phyloP scores from a whole-genome alignment of 1,284 basidiomycete species.

The Ustilago cynodontis region DNA sequence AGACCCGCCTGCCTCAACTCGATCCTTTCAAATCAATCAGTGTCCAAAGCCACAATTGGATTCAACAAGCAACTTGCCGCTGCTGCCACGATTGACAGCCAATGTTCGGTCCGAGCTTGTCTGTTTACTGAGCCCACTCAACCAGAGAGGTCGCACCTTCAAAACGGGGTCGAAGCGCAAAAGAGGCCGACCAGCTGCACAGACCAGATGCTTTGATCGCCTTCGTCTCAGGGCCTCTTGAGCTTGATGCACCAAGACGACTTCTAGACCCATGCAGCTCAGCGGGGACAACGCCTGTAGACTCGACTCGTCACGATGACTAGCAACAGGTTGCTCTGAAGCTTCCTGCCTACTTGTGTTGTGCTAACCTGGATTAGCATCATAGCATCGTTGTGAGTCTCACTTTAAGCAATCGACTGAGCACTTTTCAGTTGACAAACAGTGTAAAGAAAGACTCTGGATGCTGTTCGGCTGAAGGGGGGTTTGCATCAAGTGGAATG shows the following conservation, averaged over 20 bases:
- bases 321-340: too few relatives aligned
- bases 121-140: background rate
- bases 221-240: too few relatives aligned
- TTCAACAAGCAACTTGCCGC: background rate
- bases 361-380: too few relatives aligned
- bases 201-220: background rate
- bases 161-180: background rate
- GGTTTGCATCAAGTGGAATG: background rate
- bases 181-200: background rate
- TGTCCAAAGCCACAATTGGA: background rate
- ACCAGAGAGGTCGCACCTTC: background rate
- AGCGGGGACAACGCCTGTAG: background rate
- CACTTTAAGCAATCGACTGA: too few relatives aligned
- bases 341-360: too few relatives aligned
- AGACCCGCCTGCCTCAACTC: too few relatives aligned
- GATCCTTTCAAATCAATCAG: conserved; percentile 8
- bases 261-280: too few relatives aligned
- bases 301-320: too few relatives aligned
- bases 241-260: too few relatives aligned
- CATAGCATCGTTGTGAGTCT: too few relatives aligned
- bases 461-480: background rate
- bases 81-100: background rate
- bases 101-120: background rate
- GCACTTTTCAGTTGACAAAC: too few relatives aligned
- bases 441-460: too few relatives aligned